Evolutionary conservation across 768 basidiomycete species (phyloP), one percentile per base, ranked within the genome.

Genomic region (Dictyophora rubrovolvata): DNA sequence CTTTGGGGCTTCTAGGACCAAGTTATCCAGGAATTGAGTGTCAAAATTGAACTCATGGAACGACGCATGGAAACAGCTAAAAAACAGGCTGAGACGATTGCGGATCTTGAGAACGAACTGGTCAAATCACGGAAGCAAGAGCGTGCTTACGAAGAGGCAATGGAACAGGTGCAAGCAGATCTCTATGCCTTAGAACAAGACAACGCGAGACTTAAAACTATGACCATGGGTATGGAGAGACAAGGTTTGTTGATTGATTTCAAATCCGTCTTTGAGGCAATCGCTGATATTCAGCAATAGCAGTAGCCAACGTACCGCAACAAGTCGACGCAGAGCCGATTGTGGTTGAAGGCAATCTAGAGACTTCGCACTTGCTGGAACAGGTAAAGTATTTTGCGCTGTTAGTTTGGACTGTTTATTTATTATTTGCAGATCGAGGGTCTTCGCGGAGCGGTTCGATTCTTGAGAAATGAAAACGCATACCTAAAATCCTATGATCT

Each of bases 31-130:
- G 96, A 98, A 67, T 77, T 85, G 5, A 75, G 76, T 1, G 93
- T 97, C 57, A 97, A 94, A 77, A 92, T 97, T 59, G 92, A 97
- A 69, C 78, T 94, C 14, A 89, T 98, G 83, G 93, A 96, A 68
- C 84, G 93, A 50, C 82, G 93, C 34, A 85, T 93, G 78, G 94
- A 98, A 68, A 80, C 84, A 1, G 86, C 85, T 61, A 94, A 92
- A 79, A 91, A 87, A 69, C 91, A 95, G 72, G 85, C 86, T 4
- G 95, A 97, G 58, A 74, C 79, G 7, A 87, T 97, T 54, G 70
- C 75, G 14, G 87, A 91, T 61, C 81, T 98, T 18, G 93, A 97
- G 72, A 72, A 68, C 34, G 87, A 94, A 65, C 75, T 97, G 1
- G 72, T 77, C 28, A 93, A 93, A 69, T 82, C 85, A 3, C 82